These are phyloP conservation scores for Fusarium nurragi DNA, from an alignment of 2,329 filamentous ascomycete genomes.

Conservation along the genomic window DNA sequence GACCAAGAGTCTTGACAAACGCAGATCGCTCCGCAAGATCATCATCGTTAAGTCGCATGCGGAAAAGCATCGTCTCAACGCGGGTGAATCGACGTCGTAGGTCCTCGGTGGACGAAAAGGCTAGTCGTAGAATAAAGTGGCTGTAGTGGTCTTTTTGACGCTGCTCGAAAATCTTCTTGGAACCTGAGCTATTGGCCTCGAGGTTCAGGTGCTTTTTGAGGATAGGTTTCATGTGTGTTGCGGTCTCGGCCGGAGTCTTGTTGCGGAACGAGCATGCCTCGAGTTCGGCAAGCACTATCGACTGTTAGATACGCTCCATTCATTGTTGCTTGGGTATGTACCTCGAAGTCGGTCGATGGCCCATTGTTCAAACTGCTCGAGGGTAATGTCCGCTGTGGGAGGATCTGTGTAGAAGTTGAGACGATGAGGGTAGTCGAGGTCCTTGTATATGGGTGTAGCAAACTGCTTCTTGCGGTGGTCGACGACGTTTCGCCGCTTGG, in stretches of 20 bases:
- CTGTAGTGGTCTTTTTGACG: conserved; percentile 96
- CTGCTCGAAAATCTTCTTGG: conserved; percentile 70
- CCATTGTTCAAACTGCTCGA: conserved; percentile 99
- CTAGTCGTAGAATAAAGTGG: conserved; percentile 94
- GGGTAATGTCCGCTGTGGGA: conserved; percentile 91
- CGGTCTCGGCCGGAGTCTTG: conserved; percentile 82
- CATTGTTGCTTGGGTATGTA: conserved; percentile 49
- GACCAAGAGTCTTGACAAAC: conserved; percentile 79
- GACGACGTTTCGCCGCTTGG: conserved; percentile 80
- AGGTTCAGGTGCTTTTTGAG: conserved; percentile 89
- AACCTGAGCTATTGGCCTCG: conserved; percentile 74
- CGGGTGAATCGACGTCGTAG: conserved; percentile 85
- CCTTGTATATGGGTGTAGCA: conserved; percentile 77
- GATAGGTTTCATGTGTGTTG: conserved; percentile 82
- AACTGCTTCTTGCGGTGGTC: conserved; percentile 91
- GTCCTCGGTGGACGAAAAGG: conserved; percentile 92
- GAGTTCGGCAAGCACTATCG: conserved; percentile 80
- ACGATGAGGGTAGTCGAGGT: conserved; percentile 81
- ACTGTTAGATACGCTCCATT: conserved; percentile 9
- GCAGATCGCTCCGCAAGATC: conserved; percentile 74
- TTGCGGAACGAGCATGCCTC: conserved; percentile 97
- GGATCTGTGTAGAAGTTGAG: conserved; percentile 92
- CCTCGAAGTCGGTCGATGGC: conserved; percentile 90
- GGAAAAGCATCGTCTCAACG: conserved; percentile 90
- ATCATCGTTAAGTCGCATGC: conserved; percentile 81